Percentiles rank a stretch among this genome's conserved stretches.
phyloP scores from a whole-genome alignment of 495 filamentous ascomycete species.

The Penicillium ucsense region DNA sequence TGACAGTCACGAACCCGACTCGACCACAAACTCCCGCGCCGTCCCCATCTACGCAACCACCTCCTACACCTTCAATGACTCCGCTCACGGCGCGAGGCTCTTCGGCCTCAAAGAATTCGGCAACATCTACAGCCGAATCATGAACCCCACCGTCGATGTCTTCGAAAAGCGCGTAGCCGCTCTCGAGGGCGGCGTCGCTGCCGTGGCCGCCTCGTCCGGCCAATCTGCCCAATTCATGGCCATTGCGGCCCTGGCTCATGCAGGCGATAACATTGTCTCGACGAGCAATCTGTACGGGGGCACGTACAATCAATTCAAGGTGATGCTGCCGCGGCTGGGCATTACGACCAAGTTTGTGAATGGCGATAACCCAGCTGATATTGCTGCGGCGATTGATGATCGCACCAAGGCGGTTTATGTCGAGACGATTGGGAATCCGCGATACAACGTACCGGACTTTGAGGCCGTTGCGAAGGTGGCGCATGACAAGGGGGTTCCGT shows the following conservation, averaged over 20 bases:
- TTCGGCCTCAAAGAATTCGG: conserved; percentile 98
- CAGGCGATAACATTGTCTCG: conserved; percentile 91
- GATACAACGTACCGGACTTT: conserved; percentile 89
- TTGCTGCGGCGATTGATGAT: conserved; percentile 81
- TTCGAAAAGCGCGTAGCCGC: conserved; percentile 97
- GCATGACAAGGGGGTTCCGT: conserved; percentile 70
- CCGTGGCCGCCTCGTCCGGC: conserved; percentile 80
- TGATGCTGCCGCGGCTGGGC: conserved; percentile 75
- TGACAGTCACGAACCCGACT: conserved; percentile 68
- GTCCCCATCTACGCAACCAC: conserved; percentile 96
- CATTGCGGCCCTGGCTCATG: conserved; percentile 69
- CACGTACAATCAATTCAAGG: conserved; percentile 98
- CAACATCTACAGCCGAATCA: conserved; percentile 97
- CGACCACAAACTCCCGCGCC: conserved; percentile 80
- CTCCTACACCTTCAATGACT: conserved; percentile 93
- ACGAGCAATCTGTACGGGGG: conserved; percentile 93
- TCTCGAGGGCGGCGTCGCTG: conserved; percentile 87
- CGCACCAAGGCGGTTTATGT: conserved; percentile 95
- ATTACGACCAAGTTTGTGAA: conserved; percentile 85
- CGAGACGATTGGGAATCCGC: conserved; percentile 92
- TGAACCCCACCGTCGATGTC: conserved; percentile 97
- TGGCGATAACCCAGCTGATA: conserved; percentile 74
- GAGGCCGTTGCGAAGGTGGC: conserved; percentile 73
- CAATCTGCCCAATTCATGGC: conserved; percentile 95
- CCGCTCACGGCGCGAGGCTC: conserved; percentile 87